Percentiles rank a stretch among this genome's conserved stretches.
phyloP scores from a whole-genome alignment of 306 rosid species.

The Gynostemma pentaphyllum region DNA sequence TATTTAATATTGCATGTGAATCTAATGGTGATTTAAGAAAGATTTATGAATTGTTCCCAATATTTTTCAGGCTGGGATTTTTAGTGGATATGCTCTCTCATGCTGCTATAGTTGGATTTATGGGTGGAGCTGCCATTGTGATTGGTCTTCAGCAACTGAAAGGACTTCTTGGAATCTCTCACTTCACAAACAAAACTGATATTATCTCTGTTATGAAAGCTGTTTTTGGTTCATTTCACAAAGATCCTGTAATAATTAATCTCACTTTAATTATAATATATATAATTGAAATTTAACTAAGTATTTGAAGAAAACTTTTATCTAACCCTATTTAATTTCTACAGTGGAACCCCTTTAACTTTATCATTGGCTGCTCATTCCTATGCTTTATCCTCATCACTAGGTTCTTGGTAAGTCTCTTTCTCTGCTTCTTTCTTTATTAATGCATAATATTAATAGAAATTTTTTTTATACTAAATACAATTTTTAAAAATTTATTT shows the following conservation, averaged over 20 bases:
- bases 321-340: no score
- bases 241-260: not conserved
- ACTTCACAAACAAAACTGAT: conserved; percentile 61
- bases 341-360: conserved; percentile 68
- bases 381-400: conserved; percentile 47
- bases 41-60: no score
- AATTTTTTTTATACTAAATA: no score
- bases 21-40: no score
- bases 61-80: conserved; percentile 42
- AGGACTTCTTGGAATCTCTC: conserved; percentile 49
- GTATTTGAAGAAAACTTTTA: no score
- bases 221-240: conserved; percentile 31
- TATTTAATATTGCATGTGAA: no score
- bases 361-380: conserved; percentile 57
- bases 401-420: conserved; percentile 46
- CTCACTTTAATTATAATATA: not conserved
- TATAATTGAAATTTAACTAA: no score
- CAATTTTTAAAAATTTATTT: no score
- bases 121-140: conserved; percentile 52
- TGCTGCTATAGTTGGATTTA: conserved; percentile 30
- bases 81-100: conserved; percentile 28
- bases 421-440: not conserved
- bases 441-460: no score
- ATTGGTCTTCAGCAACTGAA: conserved; percentile 76
- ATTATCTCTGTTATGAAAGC: conserved; percentile 49